Base-by-base conservation (phyloP, 1,284 basidiomycete species). In the Sanghuangporus baumii region DNA sequence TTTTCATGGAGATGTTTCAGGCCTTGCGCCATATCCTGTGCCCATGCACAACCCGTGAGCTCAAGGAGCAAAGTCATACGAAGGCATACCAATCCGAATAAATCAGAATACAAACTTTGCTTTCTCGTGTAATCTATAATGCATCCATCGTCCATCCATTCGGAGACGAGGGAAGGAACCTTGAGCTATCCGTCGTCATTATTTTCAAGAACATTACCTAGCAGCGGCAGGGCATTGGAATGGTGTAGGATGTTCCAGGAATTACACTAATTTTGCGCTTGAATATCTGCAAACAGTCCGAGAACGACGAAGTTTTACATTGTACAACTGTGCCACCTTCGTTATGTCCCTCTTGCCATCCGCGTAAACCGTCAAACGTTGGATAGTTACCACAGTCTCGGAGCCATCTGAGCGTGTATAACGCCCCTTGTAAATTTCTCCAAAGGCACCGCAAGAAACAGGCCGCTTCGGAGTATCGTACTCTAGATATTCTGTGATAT, bases 201-300 rank as follows among this genome's bases (percentile, higher is more conserved):
- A 11, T 46, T 47, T 1, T 48, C 48, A 12, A 61, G 11, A 2
- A 61, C 36, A 31, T 51, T 34, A 14, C 50, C 23, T 26, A 51
- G 26, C 26, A 51, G 14, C 16, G 26, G 50, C 2, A 51, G 50
- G 50, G 34, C 20, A 23, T 51, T 51, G n/a, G n/a, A 8, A 26
- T 51, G 26, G 2, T 51, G 20, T 23, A 34, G 50, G 16, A 41
- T 46, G 14, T 51, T 46, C 63, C 63, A 64, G 7, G 60, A n/a
- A n/a, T n/a, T n/a, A n/a, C 38, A 14, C 41, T 26, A 7, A 64
- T 52, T 31, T 64, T 55, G 11, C 50, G 36, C 16, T 14, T 40
- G n/a, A 64, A 48, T 26, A 46, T 36, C 63, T 64, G 34, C 5
- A 37, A 55, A 40, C n/a, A 58, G 9, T 7, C 1, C 8, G 48